These are phyloP conservation scores for Psilocybe cubensis DNA, from an alignment of 768 basidiomycete species.

Conservation along the genomic window DNA sequence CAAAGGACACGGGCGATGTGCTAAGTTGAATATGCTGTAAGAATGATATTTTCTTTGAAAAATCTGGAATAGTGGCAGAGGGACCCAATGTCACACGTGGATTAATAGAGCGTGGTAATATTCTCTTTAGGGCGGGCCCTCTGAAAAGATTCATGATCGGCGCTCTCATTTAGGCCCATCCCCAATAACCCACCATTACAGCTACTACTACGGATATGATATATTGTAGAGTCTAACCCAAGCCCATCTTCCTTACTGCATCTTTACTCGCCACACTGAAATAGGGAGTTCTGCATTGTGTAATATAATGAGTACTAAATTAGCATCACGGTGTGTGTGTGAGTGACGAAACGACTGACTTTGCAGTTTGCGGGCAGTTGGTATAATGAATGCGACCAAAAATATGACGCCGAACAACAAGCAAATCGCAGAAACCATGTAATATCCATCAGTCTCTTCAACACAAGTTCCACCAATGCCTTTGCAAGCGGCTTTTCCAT, in stretches of 20 bases:
- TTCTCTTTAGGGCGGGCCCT: constrained; percentile 45
- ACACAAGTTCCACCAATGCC: constrained; percentile 80
- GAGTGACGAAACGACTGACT: constrained; percentile 47
- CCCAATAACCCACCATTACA: constrained; percentile 3
- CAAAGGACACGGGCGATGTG: constrained; percentile 10
- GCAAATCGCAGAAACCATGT: constrained; percentile 81
- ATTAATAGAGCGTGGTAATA: constrained; percentile 35
- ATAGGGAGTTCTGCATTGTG: constrained; percentile 59
- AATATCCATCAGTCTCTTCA: constrained; percentile 91
- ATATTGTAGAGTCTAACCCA: constrained; percentile 5
- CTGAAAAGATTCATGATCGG: not conserved
- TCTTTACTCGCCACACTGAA: constrained; percentile 72
- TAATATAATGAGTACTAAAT: no score
- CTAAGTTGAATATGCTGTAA: constrained; percentile 17
- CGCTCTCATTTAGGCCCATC: not conserved
- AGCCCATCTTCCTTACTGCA: constrained; percentile 23
- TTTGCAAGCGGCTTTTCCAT: constrained; percentile 80
- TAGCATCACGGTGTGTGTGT: constrained; percentile 9
- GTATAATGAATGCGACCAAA: constrained; percentile 77
- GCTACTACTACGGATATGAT: not conserved
- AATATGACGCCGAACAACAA: constrained; percentile 74
- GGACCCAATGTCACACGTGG: constrained; percentile 38
- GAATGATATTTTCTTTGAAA: constrained; percentile 33
- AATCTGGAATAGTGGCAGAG: constrained; percentile 31
- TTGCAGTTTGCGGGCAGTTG: constrained; percentile 85